These are phyloP conservation scores for Periconia sp. DNA, from an alignment of 2,329 filamentous ascomycete genomes.

Conservation along the genomic window DNA sequence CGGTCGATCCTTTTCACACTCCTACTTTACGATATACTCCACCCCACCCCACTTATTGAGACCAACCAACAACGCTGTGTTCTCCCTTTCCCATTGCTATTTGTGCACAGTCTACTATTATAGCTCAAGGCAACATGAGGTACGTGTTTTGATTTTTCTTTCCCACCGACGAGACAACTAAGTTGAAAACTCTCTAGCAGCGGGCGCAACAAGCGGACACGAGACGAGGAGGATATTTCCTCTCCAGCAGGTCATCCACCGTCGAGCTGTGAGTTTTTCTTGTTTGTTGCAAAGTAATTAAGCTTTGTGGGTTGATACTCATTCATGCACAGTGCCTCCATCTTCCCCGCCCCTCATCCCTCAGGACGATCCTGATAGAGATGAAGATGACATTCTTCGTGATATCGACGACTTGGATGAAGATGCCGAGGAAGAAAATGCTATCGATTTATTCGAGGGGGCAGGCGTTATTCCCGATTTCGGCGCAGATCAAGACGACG, in stretches of 20 bases:
- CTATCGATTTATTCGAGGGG: slow-evolving; percentile 71
- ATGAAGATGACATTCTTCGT: slow-evolving; percentile 66
- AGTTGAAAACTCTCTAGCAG: slow-evolving; percentile 38
- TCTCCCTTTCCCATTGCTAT: neutral
- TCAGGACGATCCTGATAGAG: slow-evolving; percentile 68
- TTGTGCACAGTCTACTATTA: neutral
- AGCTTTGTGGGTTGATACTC: slow-evolving; percentile 1
- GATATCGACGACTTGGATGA: slow-evolving; percentile 70
- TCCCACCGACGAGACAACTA: neutral
- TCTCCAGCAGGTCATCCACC: slow-evolving; percentile 61
- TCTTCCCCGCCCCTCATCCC: slow-evolving; percentile 68
- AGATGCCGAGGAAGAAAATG: slow-evolving; percentile 69
- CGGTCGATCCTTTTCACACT: neutral
- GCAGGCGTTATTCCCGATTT: neutral
- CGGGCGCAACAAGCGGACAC: slow-evolving; percentile 65
- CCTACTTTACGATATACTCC: too few relatives aligned
- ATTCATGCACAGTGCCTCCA: slow-evolving; percentile 49
- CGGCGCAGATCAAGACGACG: slow-evolving; percentile 66
- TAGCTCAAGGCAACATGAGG: slow-evolving; percentile 22
- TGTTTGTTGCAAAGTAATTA: too few relatives aligned
- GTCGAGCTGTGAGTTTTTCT: slow-evolving; percentile 61
- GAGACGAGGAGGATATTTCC: slow-evolving; percentile 63
- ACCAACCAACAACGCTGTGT: slow-evolving; percentile 1
- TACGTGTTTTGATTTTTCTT: slow-evolving; percentile 6
- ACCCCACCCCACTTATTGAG: too few relatives aligned